phyloP scores from a whole-genome alignment of 140 eudicot genomes.

The Stevia rebaudiana region DNA sequence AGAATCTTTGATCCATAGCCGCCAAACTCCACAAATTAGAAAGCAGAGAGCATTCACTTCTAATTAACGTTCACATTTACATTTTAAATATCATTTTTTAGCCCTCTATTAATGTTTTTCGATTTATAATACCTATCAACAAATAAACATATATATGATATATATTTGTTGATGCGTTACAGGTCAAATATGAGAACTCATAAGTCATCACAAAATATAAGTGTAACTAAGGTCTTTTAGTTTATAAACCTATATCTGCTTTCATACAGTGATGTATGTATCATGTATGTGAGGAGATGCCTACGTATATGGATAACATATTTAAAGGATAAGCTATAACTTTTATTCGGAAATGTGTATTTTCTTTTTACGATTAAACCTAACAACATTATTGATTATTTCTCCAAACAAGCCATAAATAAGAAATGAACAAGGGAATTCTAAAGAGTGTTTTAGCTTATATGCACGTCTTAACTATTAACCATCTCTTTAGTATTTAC shows the following conservation, averaged over 20 bases:
- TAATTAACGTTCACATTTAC: slow-evolving; percentile 6
- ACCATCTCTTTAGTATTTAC: background rate
- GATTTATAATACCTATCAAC: too few relatives aligned
- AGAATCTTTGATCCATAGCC: slow-evolving; percentile 36
- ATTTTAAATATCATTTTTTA: background rate
- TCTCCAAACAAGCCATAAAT: background rate
- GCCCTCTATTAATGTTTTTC: too few relatives aligned
- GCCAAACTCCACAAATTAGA: slow-evolving; percentile 29
- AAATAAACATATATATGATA: too few relatives aligned
- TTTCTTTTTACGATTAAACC: background rate
- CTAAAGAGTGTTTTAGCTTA: background rate
- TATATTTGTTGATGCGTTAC: too few relatives aligned
- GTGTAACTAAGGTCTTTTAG: too few relatives aligned
- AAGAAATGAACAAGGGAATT: background rate
- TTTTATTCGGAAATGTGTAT: slow-evolving; percentile 18
- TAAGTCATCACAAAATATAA: too few relatives aligned
- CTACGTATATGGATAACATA: background rate
- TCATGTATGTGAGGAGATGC: background rate
- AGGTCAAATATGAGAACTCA: too few relatives aligned
- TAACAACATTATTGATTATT: background rate
- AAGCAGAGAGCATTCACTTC: background rate
- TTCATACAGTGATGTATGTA: background rate
- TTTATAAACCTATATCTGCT: background rate
- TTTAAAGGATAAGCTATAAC: slow-evolving; percentile 19
- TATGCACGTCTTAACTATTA: background rate